Evolutionary conservation across 768 basidiomycete genomes (phyloP), one percentile per base, ranked within the genome.

Genomic region (Leccinum obscurum): DNA sequence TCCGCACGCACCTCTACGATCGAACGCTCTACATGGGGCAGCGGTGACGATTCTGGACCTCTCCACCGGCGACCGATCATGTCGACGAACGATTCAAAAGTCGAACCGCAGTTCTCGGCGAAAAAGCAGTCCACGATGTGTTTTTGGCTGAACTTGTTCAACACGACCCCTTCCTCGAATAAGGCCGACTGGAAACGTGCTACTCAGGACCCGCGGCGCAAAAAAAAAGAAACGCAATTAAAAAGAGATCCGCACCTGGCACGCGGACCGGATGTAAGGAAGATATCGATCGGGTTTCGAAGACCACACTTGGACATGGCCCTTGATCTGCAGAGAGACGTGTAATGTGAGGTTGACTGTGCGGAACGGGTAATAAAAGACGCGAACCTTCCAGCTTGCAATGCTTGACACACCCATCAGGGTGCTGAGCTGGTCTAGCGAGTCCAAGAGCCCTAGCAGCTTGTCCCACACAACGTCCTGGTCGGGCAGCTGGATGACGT

Each of bases 101-200:
- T 72, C n/a, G 84, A 61, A 2, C 85, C 86, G 7, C 87, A 74
- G 0, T 81, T 84, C 66, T 91, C 90, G 53, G 68, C 68, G 68
- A 89, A 89, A 66, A 90, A 87, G 32, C 77, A 81, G 49, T 89
- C 83, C 1, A 86, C 75, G 53, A 89, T 64, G 81, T 88, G 86
- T 48, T 75, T 71, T 55, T 79, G 77, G 0, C 77, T 75, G 68
- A 81, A 80, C 65, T 77, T 77, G 66, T 80, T 78, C 24, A 90
- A 67, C 24, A 90, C 75, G 41, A 83, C 65, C 14, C 83, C 83
- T 61, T 87, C 84, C 54, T 72, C 69, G 62, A 81, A 86, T 61
- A 87, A 85, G 9, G 77, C 77, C 6, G 83, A 80, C 88, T 89
- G 58, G 49, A 54, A 56, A 61, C n/a, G 44, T 17, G 32, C 35